Percentiles rank a stretch among this genome's conserved stretches.
Conservation (phyloP, 73 alveolate genomes). For the Halteria grandinella region DNA sequence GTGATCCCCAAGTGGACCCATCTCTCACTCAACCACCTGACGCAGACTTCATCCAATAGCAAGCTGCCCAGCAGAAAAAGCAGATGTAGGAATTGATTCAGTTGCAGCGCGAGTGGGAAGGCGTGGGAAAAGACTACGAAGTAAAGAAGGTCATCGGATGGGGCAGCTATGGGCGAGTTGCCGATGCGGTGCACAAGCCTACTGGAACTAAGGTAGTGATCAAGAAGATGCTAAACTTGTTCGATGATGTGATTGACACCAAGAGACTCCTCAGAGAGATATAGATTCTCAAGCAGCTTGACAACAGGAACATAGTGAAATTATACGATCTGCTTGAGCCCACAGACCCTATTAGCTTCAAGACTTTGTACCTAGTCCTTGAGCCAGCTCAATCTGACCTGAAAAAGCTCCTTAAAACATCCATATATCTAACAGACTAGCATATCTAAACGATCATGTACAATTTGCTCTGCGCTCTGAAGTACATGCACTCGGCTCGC, state of each 20-base stretch:
- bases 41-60: too few species aligned
- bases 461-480: conserved; percentile 68
- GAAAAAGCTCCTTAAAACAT: conserved; percentile 77
- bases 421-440: conserved; percentile 54
- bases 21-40: too few species aligned
- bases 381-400: conserved; percentile 84
- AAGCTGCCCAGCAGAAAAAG: too few species aligned
- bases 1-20: too few species aligned
- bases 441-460: conserved; percentile 70
- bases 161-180: conserved; percentile 96
- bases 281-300: conserved; percentile 61
- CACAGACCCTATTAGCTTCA: conserved; percentile 56
- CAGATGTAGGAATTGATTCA: too few species aligned
- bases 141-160: conserved; percentile 86
- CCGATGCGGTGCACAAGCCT: conserved; percentile 86
- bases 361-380: conserved; percentile 74
- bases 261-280: conserved; percentile 92
- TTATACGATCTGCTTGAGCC: conserved; percentile 69
- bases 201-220: conserved; percentile 85
- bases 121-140: conserved; percentile 88
- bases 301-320: conserved; percentile 58
- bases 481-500: conserved; percentile 72
- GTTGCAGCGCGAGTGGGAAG: too few species aligned
- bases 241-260: conserved; percentile 93
- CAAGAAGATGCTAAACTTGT: conserved; percentile 80